These are phyloP conservation scores for Colletotrichum spaethianum DNA, from an alignment of 2,329 filamentous ascomycete species.

Conservation along the genomic window DNA sequence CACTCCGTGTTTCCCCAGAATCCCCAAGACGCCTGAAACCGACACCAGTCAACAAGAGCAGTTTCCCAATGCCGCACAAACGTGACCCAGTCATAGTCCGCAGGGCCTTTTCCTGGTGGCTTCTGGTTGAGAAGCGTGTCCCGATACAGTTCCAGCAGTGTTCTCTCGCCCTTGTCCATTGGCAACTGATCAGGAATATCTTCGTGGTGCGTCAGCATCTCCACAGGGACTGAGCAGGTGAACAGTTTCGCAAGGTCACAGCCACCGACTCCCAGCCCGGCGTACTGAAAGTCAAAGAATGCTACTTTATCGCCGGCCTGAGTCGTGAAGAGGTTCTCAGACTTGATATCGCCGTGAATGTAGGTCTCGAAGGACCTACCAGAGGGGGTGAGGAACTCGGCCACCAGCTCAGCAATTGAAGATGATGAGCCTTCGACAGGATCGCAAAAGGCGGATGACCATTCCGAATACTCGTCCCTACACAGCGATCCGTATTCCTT, in stretches of 20 bases:
- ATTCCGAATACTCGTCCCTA: conserved; percentile 65
- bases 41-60: conserved; percentile 77
- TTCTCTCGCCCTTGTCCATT: conserved; percentile 66
- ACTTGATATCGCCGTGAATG: conserved; percentile 80
- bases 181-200: conserved; percentile 54
- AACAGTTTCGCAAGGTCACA: conserved; percentile 78
- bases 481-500: conserved; percentile 67
- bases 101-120: conserved; percentile 42
- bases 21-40: conserved; percentile 73
- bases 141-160: conserved; percentile 67
- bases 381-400: conserved; percentile 63
- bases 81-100: conserved; percentile 66
- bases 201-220: conserved; percentile 59
- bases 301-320: conserved; percentile 64
- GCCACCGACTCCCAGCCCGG: conserved; percentile 74
- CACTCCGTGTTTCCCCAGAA: conserved; percentile 74
- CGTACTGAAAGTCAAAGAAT: conserved; percentile 80
- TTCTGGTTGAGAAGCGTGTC: conserved; percentile 49
- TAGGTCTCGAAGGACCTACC: conserved; percentile 66
- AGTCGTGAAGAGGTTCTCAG: conserved; percentile 76
- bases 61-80: conserved; percentile 76
- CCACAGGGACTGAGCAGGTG: conserved; percentile 73
- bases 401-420: conserved; percentile 67
- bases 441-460: conserved; percentile 65
- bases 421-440: conserved; percentile 43